Percentiles rank a stretch among this genome's conserved stretches.
phyloP scores from a whole-genome alignment of 495 filamentous ascomycete genomes.

The Xylaria palmicola region DNA sequence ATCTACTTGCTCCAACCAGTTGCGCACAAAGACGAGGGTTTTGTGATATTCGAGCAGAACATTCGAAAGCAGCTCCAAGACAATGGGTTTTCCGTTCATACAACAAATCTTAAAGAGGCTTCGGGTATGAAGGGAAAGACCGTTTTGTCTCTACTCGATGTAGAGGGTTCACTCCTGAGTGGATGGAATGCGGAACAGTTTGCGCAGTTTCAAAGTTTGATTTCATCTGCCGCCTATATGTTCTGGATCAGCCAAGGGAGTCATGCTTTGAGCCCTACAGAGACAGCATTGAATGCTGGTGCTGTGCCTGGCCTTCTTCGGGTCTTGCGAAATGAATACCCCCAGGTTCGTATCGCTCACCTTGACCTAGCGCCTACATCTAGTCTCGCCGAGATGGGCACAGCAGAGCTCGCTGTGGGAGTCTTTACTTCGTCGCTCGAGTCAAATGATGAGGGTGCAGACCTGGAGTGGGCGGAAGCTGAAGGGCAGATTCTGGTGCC shows the following conservation, averaged over 20 bases:
- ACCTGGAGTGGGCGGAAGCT: not conserved
- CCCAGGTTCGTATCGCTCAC: not conserved
- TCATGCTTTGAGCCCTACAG: not conserved
- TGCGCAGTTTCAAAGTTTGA: not conserved
- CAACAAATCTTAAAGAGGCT: not conserved
- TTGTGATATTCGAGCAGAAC: not conserved
- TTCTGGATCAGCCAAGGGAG: constrained; percentile 7
- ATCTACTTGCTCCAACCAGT: not conserved
- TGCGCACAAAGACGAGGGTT: not conserved
- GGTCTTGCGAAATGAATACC: constrained; percentile 12
- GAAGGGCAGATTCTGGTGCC: not conserved
- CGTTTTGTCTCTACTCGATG: not conserved
- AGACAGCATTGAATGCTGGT: not conserved
- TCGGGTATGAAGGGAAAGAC: not conserved
- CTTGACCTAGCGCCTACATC: not conserved
- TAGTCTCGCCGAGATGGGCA: not conserved
- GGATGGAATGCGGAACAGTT: not conserved
- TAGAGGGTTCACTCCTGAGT: not conserved
- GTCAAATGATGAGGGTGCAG: not conserved
- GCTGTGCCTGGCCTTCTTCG: constrained; percentile 1
- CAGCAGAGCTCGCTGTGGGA: not conserved
- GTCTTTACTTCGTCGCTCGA: not conserved
- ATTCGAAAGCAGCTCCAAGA: not conserved
- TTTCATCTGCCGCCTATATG: not conserved
- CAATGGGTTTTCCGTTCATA: not conserved